These are phyloP conservation scores for Dendrobium officinale DNA, from an alignment of 106 monocot genomes.

Conservation along the genomic window DNA sequence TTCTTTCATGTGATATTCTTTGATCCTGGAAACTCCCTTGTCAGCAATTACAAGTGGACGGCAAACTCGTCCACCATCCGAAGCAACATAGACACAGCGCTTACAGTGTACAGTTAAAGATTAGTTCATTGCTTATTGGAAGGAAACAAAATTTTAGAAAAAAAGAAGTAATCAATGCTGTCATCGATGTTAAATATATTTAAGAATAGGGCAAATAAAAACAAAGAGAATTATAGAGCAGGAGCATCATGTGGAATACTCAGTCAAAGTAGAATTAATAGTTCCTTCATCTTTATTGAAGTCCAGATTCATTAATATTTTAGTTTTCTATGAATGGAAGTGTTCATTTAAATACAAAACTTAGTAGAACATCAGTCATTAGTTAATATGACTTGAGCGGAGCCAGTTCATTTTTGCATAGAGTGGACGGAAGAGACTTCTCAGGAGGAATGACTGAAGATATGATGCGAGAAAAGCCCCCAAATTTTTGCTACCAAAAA, in stretches of 20 bases:
- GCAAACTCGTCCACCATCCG: conserved; percentile 98
- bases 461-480: no score
- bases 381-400: background rate
- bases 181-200: background rate
- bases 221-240: background rate
- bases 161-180: background rate
- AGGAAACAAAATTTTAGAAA: background rate
- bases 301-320: background rate
- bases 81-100: conserved; percentile 88
- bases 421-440: background rate
- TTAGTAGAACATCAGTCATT: background rate
- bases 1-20: conserved; percentile 91
- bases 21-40: conserved; percentile 72
- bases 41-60: conserved; percentile 98
- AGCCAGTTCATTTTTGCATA: background rate
- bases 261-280: background rate
- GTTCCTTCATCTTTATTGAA: background rate
- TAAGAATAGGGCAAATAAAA: background rate
- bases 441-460: background rate
- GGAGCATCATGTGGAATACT: background rate
- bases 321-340: background rate
- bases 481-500: no score
- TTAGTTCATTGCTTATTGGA: background rate
- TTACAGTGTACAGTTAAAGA: conserved; percentile 12
- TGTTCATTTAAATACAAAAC: background rate